Evolutionary conservation across 2,329 filamentous ascomycete genomes (phyloP), one percentile per base, ranked within the genome.

Genomic region (Knufia petricola): DNA sequence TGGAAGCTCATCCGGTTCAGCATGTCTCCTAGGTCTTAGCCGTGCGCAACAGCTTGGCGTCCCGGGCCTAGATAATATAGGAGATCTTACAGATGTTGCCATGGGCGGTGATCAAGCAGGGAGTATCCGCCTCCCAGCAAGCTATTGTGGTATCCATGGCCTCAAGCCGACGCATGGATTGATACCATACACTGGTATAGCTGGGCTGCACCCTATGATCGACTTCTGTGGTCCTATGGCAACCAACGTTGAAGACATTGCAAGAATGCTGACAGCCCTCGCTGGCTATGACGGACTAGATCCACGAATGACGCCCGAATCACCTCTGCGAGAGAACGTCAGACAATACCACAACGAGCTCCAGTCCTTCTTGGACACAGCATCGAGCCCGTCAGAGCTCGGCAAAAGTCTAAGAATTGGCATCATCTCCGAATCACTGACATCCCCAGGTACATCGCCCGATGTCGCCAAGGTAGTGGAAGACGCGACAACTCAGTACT

Each of bases 231-330:
- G 70, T 0, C 71, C 72, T 1, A 70, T 75, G 61, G 68, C 71
- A 1, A 59, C 59, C 8, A 69, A 61, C 0, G 58, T 74, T 0
- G 53, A 62, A 9, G 72, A 74, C 37, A 63, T 68, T 26, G 71
- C 71, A 0, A 31, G 65, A 1, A 53, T 73, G 15, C 61, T 75
- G 3, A 60, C 68, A 46, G 67, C 65, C 1, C 64, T 76, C 31
- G 68, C 72, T 2, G 74, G 74, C 1, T 66, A 65, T 40, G 73
- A 77, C 55, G 70, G 70, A 10, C 64, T 75, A n/a, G 74, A 77
- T 55, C 59, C 64, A 0, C 63, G 67, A 7, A 65, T 64, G 60
- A 64, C 61, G 1, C 66, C 67, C 6, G 63, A 65, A 50, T 63
- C 66, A 1, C 67, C 66, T 1, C 58, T 70, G 15, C 58, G 59